Percentiles rank a stretch among this genome's conserved stretches.
phyloP scores from a whole-genome alignment of 331 rosid genomes.

The Quercus tomentella region DNA sequence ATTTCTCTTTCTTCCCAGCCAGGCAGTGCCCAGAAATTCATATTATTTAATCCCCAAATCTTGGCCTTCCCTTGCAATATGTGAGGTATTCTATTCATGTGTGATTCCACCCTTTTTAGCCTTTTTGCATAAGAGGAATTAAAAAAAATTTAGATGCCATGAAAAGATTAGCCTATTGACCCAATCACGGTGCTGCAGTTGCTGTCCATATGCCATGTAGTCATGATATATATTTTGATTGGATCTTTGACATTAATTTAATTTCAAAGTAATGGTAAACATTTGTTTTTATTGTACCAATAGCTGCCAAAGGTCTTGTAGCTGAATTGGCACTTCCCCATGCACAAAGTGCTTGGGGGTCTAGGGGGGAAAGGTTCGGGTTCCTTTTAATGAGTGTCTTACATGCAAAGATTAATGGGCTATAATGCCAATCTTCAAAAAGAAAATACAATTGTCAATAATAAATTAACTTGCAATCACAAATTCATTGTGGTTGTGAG shows the following conservation, averaged over 20 bases:
- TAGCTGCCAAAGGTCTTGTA: too few species aligned
- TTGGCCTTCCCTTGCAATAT: slow-evolving; percentile 8
- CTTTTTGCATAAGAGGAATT: not conserved
- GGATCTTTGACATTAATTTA: not conserved
- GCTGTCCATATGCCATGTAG: not conserved
- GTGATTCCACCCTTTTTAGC: not conserved
- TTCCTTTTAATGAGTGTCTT: too few species aligned
- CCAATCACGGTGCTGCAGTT: not conserved
- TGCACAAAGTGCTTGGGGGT: too few species aligned
- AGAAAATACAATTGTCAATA: too few species aligned
- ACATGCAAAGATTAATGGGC: too few species aligned
- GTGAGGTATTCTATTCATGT: not conserved
- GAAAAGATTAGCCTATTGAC: not conserved
- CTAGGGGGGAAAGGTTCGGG: too few species aligned
- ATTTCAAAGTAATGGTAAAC: not conserved
- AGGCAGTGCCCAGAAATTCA: not conserved
- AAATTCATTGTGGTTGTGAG: too few species aligned
- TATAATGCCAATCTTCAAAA: too few species aligned
- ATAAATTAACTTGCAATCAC: too few species aligned
- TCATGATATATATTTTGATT: not conserved
- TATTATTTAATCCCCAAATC: not conserved
- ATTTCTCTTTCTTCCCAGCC: slow-evolving; percentile 6
- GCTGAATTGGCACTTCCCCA: too few species aligned
- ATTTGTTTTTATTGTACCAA: not conserved
- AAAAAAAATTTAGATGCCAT: not conserved